These are phyloP conservation scores for Lineolata rhizophorae DNA, from an alignment of 495 filamentous ascomycete species.

Conservation along the genomic window DNA sequence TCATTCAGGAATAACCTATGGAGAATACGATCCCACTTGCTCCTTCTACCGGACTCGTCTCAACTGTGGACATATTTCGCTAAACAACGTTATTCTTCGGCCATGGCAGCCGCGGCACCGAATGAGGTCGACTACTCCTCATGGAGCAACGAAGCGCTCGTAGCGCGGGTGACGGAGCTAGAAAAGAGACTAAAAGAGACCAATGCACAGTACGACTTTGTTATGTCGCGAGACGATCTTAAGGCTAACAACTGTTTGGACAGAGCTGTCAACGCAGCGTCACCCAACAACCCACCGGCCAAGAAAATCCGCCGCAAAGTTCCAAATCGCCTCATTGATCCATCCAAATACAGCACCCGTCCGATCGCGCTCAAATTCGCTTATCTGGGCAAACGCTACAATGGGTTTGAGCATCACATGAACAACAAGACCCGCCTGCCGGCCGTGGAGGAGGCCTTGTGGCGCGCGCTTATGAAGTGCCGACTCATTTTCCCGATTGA, in stretches of 20 bases:
- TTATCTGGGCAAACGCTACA: conserved; percentile 76
- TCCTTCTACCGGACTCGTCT: too few species aligned
- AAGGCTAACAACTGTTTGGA: background rate
- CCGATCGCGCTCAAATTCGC: conserved; percentile 81
- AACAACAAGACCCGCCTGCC: conserved; percentile 42
- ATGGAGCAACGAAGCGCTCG: conserved; percentile 11
- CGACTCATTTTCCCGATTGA: conserved; percentile 52
- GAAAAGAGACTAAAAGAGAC: conserved; percentile 9
- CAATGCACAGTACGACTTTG: conserved; percentile 1
- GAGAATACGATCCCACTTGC: too few species aligned
- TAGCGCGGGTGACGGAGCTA: conserved; percentile 12
- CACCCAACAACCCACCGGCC: background rate
- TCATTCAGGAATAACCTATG: too few species aligned
- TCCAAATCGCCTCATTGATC: too few species aligned
- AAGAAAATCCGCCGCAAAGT: conserved; percentile 12
- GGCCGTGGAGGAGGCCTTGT: conserved; percentile 78
- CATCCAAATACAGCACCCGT: conserved; percentile 60
- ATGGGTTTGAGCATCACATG: conserved; percentile 68
- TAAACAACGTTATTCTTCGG: too few species aligned
- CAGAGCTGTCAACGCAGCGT: conserved; percentile 1
- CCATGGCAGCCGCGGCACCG: background rate
- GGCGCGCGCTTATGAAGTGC: conserved; percentile 65
- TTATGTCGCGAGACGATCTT: background rate
- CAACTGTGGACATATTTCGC: too few species aligned
- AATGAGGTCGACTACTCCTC: conserved; percentile 9